These are phyloP conservation scores for Sporothrix sp. DNA, from an alignment of 2,329 filamentous ascomycete species.

Conservation along the genomic window DNA sequence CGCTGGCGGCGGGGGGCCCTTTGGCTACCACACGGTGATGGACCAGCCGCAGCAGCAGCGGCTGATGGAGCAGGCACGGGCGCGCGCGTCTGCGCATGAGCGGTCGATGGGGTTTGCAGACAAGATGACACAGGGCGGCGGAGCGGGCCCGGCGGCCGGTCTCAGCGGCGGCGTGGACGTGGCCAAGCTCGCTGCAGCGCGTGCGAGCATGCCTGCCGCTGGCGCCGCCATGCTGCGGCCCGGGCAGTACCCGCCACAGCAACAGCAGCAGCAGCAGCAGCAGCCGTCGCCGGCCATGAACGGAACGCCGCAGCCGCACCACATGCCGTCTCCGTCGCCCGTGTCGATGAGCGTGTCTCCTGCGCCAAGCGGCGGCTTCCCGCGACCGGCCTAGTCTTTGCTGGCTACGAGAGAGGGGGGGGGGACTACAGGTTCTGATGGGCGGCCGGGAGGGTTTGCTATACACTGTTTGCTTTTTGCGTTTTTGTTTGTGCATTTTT, in stretches of 20 bases:
- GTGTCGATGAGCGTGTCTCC: slow-evolving; percentile 18
- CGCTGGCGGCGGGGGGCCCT: slow-evolving; percentile 22
- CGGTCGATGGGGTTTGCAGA: slow-evolving; percentile 31
- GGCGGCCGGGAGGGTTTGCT: background rate
- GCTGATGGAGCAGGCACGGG: slow-evolving; percentile 42
- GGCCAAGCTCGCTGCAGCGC: slow-evolving; percentile 27
- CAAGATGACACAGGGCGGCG: slow-evolving; percentile 23
- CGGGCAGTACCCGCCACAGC: slow-evolving; percentile 12
- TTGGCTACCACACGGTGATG: slow-evolving; percentile 41
- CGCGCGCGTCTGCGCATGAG: slow-evolving; percentile 33
- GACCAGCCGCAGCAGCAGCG: slow-evolving; percentile 41
- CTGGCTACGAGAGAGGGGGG: too few species aligned
- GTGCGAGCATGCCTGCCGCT: slow-evolving; percentile 29
- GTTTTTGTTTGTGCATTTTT: background rate
- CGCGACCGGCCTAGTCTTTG: slow-evolving; percentile 11
- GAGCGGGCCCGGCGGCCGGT: slow-evolving; percentile 30
- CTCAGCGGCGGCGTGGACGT: slow-evolving; percentile 24
- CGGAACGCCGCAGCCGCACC: slow-evolving; percentile 12
- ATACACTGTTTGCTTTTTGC: background rate
- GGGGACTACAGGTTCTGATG: background rate
- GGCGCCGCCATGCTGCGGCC: slow-evolving; percentile 27
- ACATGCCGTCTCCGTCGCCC: slow-evolving; percentile 18
- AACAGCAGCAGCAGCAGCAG: slow-evolving; percentile 4
- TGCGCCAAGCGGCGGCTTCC: slow-evolving; percentile 12
- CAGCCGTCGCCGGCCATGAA: slow-evolving; percentile 15